Conservation (phyloP, 2,329 filamentous ascomycete genomes). For the Tetracladium maxilliforme region DNA sequence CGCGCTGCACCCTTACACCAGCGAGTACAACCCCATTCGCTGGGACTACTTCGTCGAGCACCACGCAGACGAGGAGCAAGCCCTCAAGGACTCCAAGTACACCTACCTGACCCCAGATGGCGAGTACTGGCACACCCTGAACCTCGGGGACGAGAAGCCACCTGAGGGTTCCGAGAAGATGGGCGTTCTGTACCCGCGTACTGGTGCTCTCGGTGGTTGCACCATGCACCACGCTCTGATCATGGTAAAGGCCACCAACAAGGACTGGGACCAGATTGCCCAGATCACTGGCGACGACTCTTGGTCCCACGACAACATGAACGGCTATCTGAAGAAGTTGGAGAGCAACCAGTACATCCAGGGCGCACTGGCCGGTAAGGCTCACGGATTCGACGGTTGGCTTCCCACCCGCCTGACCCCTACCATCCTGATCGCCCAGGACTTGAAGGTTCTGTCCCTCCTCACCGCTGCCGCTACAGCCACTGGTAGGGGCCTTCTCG, state of each 20-base stretch:
- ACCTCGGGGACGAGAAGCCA: too few species aligned
- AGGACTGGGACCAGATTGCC: slow-evolving; percentile 25
- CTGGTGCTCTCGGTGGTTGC: slow-evolving; percentile 21
- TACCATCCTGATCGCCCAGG: slow-evolving; percentile 3
- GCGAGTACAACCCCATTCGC: slow-evolving; percentile 27
- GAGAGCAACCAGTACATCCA: slow-evolving; percentile 27
- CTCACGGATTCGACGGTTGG: slow-evolving; percentile 26
- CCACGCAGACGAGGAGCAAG: slow-evolving; percentile 26
- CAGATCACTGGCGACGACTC: slow-evolving; percentile 24
- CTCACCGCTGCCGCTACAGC: slow-evolving; percentile 6
- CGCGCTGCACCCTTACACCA: slow-evolving; percentile 25
- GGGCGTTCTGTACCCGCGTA: slow-evolving; percentile 21
- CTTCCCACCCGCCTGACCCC: slow-evolving; percentile 9
- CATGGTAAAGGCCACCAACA: slow-evolving; percentile 20
- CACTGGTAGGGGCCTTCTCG: slow-evolving; percentile 6
- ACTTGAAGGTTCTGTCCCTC: slow-evolving; percentile 5
- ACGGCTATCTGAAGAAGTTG: slow-evolving; percentile 22
- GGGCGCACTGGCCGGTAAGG: slow-evolving; percentile 13
- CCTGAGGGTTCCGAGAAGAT: slow-evolving; percentile 15
- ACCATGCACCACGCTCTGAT: slow-evolving; percentile 19
- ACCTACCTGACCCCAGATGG: slow-evolving; percentile 7
- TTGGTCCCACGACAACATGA: slow-evolving; percentile 25
- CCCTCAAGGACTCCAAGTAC: slow-evolving; percentile 30
- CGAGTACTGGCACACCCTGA: slow-evolving; percentile 8
- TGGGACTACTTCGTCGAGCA: slow-evolving; percentile 42